Conservation (phyloP, 352 stramenopile genomes). For the Phytopythium boreale region DNA sequence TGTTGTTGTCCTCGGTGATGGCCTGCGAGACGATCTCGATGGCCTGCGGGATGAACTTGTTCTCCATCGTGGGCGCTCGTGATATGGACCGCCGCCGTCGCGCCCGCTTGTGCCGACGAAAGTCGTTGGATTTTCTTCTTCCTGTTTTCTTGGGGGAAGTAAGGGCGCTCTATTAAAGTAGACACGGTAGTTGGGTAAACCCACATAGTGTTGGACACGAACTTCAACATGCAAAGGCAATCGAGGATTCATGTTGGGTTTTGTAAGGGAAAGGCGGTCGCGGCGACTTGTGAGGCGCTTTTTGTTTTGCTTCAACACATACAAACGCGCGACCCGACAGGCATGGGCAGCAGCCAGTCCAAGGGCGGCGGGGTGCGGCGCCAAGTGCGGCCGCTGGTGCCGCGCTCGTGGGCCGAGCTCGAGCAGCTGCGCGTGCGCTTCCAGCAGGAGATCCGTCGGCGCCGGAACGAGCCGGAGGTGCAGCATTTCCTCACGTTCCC, state of each 20-base stretch:
- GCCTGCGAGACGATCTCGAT: constrained; percentile 87
- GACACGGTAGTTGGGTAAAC: background rate
- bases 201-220: background rate
- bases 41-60: constrained; percentile 90
- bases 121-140: constrained; percentile 7
- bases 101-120: background rate
- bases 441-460: constrained; percentile 50
- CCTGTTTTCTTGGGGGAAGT: background rate
- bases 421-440: constrained; percentile 57
- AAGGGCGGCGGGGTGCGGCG: constrained; percentile 36
- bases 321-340: background rate
- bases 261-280: background rate
- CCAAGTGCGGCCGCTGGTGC: constrained; percentile 41
- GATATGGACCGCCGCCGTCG: background rate
- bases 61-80: constrained; percentile 56
- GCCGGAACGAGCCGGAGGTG: constrained; percentile 22
- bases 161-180: background rate
- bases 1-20: constrained; percentile 88
- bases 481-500: constrained; percentile 57
- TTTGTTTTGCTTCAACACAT: background rate
- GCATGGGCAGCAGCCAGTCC: constrained; percentile 59
- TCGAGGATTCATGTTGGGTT: background rate
- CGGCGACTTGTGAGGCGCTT: background rate
- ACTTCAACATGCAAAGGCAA: constrained; percentile 15
- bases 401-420: constrained; percentile 46